Conservation (phyloP, 768 basidiomycete genomes). For the Xerocomus brunneocitrinus region DNA sequence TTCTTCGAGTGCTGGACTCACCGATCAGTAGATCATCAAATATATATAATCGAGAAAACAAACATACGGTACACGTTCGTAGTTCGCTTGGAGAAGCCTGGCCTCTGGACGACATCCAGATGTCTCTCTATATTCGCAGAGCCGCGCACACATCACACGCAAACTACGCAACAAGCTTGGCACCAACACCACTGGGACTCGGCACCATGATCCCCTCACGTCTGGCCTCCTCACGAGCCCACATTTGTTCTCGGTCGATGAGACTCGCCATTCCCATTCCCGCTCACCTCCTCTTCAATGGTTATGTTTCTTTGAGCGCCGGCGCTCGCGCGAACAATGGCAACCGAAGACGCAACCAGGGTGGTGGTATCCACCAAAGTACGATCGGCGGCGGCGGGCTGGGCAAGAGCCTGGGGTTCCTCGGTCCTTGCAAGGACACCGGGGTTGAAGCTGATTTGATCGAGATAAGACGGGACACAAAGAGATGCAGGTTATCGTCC, state of each 20-base stretch:
- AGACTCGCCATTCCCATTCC: slow-evolving; percentile 77
- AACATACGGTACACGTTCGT: no score
- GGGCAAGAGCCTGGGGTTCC: slow-evolving; percentile 63
- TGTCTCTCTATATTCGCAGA: slow-evolving; percentile 68
- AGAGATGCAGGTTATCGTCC: slow-evolving; percentile 39
- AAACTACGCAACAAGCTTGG: slow-evolving; percentile 80
- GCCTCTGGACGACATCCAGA: no score
- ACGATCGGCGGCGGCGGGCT: slow-evolving; percentile 58
- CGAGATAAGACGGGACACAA: slow-evolving; percentile 74
- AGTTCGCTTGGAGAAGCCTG: no score
- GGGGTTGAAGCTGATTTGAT: slow-evolving; percentile 75
- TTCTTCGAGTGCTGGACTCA: no score
- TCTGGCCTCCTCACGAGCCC: slow-evolving; percentile 70
- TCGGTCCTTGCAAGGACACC: slow-evolving; percentile 55
- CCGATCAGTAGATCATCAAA: no score
- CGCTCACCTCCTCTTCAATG: slow-evolving; percentile 50
- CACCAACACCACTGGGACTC: slow-evolving; percentile 61
- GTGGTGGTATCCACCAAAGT: slow-evolving; percentile 49
- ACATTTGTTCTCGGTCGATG: slow-evolving; percentile 79
- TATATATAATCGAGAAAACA: no score
- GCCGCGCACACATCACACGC: slow-evolving; percentile 75
- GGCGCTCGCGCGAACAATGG: slow-evolving; percentile 39
- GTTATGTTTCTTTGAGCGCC: slow-evolving; percentile 31
- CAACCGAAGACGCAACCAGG: slow-evolving; percentile 45
- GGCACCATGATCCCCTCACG: slow-evolving; percentile 51